A percentile compares a stretch with the other conserved stretches of the same genome.
Evolutionary conservation across 2,329 filamentous ascomycete genomes (phyloP).

Genomic region (Diaporthe aspalathi): DNA sequence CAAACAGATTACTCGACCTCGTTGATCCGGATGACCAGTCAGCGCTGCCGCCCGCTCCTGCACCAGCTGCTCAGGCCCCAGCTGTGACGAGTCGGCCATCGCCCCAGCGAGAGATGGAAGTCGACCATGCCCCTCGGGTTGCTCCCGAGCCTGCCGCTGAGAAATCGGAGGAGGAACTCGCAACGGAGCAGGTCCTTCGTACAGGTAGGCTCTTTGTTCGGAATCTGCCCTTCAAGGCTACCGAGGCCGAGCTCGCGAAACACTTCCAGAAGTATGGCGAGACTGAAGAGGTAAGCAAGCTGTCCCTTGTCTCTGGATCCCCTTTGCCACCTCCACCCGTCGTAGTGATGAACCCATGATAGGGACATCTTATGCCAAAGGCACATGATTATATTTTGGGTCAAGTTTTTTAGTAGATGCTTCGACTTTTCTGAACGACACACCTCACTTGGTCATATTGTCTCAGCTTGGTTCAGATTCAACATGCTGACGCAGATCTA

Average conservation of each 20-base stretch:
- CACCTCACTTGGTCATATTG: constrained; percentile 44
- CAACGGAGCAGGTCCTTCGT: constrained; percentile 72
- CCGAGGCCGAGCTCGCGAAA: constrained; percentile 79
- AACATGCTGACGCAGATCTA: constrained; percentile 62
- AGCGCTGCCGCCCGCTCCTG: constrained; percentile 38
- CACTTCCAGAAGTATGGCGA: constrained; percentile 79
- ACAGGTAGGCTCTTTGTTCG: constrained; percentile 87
- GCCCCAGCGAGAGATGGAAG: constrained; percentile 34
- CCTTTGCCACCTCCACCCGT: constrained; percentile 35
- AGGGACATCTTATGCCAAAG: constrained; percentile 98
- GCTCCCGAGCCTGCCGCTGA: constrained; percentile 37
- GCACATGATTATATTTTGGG: constrained; percentile 91
- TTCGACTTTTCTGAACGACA: constrained; percentile 79
- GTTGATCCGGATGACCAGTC: constrained; percentile 76
- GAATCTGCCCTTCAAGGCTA: constrained; percentile 85
- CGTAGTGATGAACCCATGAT: constrained; percentile 93
- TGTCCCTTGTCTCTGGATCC: constrained; percentile 40
- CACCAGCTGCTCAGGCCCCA: constrained; percentile 40
- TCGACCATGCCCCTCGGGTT: constrained; percentile 39
- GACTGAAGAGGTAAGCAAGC: constrained; percentile 84
- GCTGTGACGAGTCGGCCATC: constrained; percentile 38
- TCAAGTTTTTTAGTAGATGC: constrained; percentile 99
- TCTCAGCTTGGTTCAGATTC: constrained; percentile 30
- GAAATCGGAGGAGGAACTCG: constrained; percentile 53
- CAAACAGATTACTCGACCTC: constrained; percentile 86